phyloP scores from a whole-genome alignment of 345 rosid genomes.

The Eucalyptus paniculata region DNA sequence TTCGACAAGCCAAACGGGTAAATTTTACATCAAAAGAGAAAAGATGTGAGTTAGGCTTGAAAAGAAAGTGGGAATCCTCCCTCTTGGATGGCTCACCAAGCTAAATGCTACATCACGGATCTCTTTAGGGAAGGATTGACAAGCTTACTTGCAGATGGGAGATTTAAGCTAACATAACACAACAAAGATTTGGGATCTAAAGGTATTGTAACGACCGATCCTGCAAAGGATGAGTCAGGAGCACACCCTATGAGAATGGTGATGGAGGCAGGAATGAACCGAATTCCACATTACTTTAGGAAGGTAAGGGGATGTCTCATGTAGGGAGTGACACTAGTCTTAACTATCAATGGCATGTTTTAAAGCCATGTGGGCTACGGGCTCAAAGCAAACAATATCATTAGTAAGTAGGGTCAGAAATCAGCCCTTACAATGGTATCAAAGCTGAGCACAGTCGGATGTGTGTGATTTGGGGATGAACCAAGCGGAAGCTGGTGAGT shows the following conservation, averaged over 20 bases:
- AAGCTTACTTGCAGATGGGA: background rate
- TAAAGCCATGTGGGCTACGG: no score
- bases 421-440: no score
- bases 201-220: rapidly evolving
- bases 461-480: no score
- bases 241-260: no score
- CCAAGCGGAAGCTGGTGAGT: no score
- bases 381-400: no score
- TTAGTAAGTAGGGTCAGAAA: rapidly evolving
- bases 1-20: background rate
- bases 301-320: no score
- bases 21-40: background rate
- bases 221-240: rapidly evolving
- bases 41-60: background rate
- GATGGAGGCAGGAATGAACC: rapidly evolving
- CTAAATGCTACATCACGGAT: background rate
- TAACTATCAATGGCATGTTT: no score
- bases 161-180: background rate
- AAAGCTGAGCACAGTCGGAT: rapidly evolving
- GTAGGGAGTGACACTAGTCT: rapidly evolving
- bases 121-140: background rate
- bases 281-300: no score
- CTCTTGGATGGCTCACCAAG: background rate
- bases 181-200: background rate
- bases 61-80: background rate